A percentile compares a stretch with the other conserved stretches of the same genome.
Conservation (phyloP, 176 grass and related monocot genomes). For the Urochloa ruziziensis region DNA sequence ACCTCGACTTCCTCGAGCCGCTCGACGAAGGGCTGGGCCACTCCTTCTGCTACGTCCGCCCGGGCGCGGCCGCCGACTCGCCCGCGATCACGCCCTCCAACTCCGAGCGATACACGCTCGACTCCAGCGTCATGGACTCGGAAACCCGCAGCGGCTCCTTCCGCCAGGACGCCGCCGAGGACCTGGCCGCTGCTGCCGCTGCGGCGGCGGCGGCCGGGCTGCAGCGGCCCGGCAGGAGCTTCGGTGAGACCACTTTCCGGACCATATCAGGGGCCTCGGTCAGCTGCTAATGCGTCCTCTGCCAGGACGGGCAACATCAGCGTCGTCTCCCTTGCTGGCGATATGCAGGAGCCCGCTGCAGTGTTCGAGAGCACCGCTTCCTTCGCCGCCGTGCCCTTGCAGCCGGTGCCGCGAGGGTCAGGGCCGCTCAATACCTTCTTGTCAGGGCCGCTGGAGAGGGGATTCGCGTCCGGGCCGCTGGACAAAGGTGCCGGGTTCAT, state of each 20-base stretch:
- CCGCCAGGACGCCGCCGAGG: conserved; percentile 49
- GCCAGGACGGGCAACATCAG: conserved; percentile 65
- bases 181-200: neutral
- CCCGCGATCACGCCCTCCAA: conserved; percentile 76
- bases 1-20: conserved; percentile 78
- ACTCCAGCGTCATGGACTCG: conserved; percentile 74
- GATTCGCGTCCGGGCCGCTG: conserved; percentile 71
- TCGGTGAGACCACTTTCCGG: conserved; percentile 66
- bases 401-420: conserved; percentile 69
- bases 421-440: conserved; percentile 75
- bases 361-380: conserved; percentile 85
- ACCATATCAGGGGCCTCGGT: conserved; percentile 87
- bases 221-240: conserved; percentile 52
- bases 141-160: conserved; percentile 76
- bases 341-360: conserved; percentile 64
- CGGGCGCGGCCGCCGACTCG: conserved; percentile 53
- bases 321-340: conserved; percentile 48
- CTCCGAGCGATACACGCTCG: conserved; percentile 83
- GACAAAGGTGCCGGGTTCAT: conserved; percentile 58
- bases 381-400: conserved; percentile 70
- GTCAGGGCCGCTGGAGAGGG: conserved; percentile 84
- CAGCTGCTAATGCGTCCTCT: conserved; percentile 76
- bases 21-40: conserved; percentile 86
- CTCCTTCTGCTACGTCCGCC: conserved; percentile 90
- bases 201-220: neutral